Conservation (phyloP, 2,329 filamentous ascomycete genomes). For the Stenocarpella maydis region DNA sequence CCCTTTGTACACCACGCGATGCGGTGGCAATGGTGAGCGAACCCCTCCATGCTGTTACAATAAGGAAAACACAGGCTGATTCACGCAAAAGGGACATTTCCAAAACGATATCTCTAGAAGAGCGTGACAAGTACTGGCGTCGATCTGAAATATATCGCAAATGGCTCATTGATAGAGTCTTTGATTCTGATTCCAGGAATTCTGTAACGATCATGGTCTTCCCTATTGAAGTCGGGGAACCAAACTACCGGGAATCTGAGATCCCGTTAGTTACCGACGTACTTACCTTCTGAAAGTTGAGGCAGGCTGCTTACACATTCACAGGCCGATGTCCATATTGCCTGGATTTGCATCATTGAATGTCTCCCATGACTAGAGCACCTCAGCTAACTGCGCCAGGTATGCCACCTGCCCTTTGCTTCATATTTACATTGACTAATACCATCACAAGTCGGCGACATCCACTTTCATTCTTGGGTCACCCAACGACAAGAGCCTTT, state of each 20-base stretch:
- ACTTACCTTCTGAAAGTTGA: too few species aligned
- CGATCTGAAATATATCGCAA: neutral
- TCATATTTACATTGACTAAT: neutral
- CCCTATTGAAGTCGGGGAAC: neutral
- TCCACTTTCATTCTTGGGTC: neutral
- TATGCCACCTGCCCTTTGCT: neutral
- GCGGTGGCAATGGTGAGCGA: neutral
- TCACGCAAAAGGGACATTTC: neutral
- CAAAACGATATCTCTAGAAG: neutral
- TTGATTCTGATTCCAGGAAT: neutral
- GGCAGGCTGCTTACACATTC: neutral
- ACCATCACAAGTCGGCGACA: neutral
- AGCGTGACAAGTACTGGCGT: neutral
- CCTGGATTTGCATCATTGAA: neutral
- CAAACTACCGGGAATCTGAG: conserved; percentile 6
- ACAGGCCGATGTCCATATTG: neutral
- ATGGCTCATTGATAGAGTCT: neutral
- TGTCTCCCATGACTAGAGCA: neutral
- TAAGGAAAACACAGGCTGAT: neutral
- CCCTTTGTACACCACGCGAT: neutral
- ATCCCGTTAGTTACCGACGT: neutral
- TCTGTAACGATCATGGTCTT: neutral
- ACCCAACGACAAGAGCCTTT: neutral
- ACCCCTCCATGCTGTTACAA: too few species aligned
- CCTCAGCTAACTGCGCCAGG: neutral